phyloP scores from a whole-genome alignment of 768 basidiomycete species.

The Tubosaeta sp. region DNA sequence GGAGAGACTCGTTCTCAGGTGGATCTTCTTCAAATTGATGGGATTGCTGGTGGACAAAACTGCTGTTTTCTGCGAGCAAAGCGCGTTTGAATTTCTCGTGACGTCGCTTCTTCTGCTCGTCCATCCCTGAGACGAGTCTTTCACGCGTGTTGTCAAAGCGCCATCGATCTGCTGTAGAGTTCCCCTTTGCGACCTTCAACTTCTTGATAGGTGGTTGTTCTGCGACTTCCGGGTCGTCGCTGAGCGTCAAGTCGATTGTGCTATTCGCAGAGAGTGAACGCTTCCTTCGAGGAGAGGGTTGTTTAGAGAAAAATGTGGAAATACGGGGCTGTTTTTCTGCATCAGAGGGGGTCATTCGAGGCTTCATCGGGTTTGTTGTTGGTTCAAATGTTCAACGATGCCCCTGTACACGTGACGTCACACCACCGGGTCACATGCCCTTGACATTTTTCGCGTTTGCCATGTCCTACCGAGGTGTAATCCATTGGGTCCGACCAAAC shows the following conservation, averaged over 20 bases:
- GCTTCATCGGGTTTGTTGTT: constrained; percentile 14
- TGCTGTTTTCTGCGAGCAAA: constrained; percentile 45
- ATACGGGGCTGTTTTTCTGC: constrained; percentile 34
- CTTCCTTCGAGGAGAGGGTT: constrained; percentile 24
- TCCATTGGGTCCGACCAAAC: constrained; percentile 3
- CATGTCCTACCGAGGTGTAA: constrained; percentile 13
- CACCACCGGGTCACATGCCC: constrained; percentile 22
- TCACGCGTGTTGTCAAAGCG: constrained; percentile 36
- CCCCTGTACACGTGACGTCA: constrained; percentile 21
- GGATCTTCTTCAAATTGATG: constrained; percentile 10
- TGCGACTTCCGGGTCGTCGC: constrained; percentile 32
- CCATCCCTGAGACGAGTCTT: neutral
- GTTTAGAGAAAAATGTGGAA: constrained; percentile 38
- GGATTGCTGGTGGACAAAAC: constrained; percentile 25
- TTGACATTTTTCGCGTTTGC: constrained; percentile 2
- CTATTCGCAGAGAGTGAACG: constrained; percentile 19
- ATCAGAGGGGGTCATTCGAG: constrained; percentile 8
- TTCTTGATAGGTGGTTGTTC: constrained; percentile 28
- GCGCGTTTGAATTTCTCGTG: constrained; percentile 50
- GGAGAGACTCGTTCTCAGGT: constrained; percentile 20
- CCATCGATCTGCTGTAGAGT: constrained; percentile 37
- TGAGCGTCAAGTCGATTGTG: constrained; percentile 51
- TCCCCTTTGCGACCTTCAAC: constrained; percentile 20
- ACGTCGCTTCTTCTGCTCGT: constrained; percentile 45
- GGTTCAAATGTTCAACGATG: too few species aligned